A percentile compares a stretch with the other conserved stretches of the same genome.
Conservation (phyloP, 129 eudicot genomes). For the Artemisia argyi region DNA sequence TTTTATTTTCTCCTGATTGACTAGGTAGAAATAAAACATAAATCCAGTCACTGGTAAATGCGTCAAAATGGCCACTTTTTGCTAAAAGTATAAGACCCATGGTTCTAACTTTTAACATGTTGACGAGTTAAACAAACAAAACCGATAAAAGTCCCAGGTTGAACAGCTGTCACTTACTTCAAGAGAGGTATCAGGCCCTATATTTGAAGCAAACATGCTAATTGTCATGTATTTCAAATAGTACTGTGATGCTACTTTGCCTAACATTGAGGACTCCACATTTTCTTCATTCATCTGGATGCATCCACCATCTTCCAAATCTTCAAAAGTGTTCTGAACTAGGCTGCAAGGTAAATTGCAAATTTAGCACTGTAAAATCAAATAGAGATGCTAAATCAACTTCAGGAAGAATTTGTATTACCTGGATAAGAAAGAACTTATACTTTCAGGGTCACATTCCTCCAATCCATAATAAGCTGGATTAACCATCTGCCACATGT, state of each 20-base stretch:
- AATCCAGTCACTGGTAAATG: neutral
- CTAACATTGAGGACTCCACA: constrained; percentile 84
- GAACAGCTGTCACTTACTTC: constrained; percentile 56
- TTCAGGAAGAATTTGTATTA: constrained; percentile 27
- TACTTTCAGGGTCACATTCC: constrained; percentile 67
- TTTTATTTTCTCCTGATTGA: neutral
- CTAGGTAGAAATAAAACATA: neutral
- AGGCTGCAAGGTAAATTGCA: constrained; percentile 46
- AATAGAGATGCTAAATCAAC: constrained; percentile 11
- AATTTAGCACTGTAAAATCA: constrained; percentile 2
- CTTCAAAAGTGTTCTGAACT: constrained; percentile 86
- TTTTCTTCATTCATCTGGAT: constrained; percentile 71
- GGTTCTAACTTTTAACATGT: neutral
- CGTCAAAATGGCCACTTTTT: neutral
- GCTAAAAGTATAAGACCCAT: neutral
- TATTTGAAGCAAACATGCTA: constrained; percentile 93
- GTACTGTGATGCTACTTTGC: constrained; percentile 90
- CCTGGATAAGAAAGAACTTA: constrained; percentile 93
- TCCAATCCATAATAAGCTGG: constrained; percentile 97
- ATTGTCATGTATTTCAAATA: constrained; percentile 86
- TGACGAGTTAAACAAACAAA: neutral
- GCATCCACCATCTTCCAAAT: constrained; percentile 97
- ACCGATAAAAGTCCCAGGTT: neutral
- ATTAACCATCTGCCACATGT: constrained; percentile 66
- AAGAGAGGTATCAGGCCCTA: constrained; percentile 83